Evolutionary conservation across 495 filamentous ascomycete species (phyloP).

Genomic region (Saxophila tyrrhenica): DNA sequence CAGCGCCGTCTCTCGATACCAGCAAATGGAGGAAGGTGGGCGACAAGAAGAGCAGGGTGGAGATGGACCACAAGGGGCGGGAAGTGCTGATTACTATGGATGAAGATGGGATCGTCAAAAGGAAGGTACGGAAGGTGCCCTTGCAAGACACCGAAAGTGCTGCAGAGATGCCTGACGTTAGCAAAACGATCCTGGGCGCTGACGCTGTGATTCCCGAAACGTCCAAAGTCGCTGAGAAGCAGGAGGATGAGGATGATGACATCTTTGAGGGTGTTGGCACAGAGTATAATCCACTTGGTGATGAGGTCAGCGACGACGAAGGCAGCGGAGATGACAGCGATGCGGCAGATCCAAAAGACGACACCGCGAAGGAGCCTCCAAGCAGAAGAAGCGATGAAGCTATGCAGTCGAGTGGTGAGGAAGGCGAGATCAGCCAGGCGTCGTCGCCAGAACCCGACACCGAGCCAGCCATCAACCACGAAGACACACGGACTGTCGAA

Average conservation of each 20-base stretch:
- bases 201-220: slow-evolving; percentile 48
- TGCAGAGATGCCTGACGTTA: slow-evolving; percentile 18
- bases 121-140: slow-evolving; percentile 57
- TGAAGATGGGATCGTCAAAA: slow-evolving; percentile 75
- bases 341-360: background rate
- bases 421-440: too few relatives aligned
- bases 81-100: slow-evolving; percentile 81
- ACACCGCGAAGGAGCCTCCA: background rate
- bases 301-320: slow-evolving; percentile 27
- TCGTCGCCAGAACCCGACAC: too few relatives aligned
- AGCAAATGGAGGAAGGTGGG: slow-evolving; percentile 75
- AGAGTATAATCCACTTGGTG: slow-evolving; percentile 74
- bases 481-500: background rate
- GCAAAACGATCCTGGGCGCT: slow-evolving; percentile 12
- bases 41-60: slow-evolving; percentile 57
- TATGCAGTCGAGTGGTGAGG: too few relatives aligned
- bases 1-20: slow-evolving; percentile 47
- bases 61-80: slow-evolving; percentile 61
- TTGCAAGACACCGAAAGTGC: slow-evolving; percentile 15
- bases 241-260: slow-evolving; percentile 50
- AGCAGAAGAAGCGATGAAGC: too few relatives aligned
- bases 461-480: too few relatives aligned
- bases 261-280: slow-evolving; percentile 83
- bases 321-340: slow-evolving; percentile 7
- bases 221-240: slow-evolving; percentile 34